These are phyloP conservation scores for Diphasiastrum complanatum DNA, from an alignment of 83 land plant genomes.

Conservation along the genomic window DNA sequence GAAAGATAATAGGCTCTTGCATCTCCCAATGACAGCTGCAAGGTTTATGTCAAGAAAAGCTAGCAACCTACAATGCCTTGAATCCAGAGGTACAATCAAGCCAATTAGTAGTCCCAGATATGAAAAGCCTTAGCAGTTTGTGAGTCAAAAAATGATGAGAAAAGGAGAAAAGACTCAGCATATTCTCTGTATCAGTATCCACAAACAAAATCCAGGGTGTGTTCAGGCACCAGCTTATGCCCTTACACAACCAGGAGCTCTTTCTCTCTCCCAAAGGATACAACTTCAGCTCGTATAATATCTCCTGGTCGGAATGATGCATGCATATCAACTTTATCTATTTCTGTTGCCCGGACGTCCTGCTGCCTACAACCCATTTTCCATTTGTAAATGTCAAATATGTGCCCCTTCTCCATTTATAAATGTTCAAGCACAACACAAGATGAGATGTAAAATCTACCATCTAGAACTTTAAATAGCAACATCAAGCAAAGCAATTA, in stretches of 20 bases:
- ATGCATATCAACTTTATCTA: slow-evolving; percentile 97
- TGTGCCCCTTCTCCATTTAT: no score
- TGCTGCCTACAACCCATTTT: slow-evolving; percentile 65
- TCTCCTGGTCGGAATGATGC: slow-evolving; percentile 89
- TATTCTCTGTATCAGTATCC: neutral
- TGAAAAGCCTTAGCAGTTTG: no score
- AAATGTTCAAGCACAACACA: no score
- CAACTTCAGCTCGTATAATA: slow-evolving; percentile 80
- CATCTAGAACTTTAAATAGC: no score
- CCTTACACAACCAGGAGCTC: neutral
- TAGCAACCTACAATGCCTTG: no score
- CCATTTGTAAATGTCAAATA: neutral
- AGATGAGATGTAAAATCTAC: no score
- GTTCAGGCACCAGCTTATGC: no score
- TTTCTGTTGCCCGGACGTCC: slow-evolving; percentile 94
- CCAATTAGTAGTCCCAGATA: no score
- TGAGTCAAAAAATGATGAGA: no score
- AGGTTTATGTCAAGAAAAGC: neutral
- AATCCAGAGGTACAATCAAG: no score
- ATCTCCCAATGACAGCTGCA: slow-evolving; percentile 94
- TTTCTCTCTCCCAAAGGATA: slow-evolving; percentile 45
- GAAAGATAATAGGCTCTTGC: slow-evolving; percentile 88
- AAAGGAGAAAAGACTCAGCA: no score
- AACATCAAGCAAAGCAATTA: no score
- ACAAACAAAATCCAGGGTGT: neutral